Conservation (phyloP, 768 basidiomycete genomes). For the Suillus cothurnatus region DNA sequence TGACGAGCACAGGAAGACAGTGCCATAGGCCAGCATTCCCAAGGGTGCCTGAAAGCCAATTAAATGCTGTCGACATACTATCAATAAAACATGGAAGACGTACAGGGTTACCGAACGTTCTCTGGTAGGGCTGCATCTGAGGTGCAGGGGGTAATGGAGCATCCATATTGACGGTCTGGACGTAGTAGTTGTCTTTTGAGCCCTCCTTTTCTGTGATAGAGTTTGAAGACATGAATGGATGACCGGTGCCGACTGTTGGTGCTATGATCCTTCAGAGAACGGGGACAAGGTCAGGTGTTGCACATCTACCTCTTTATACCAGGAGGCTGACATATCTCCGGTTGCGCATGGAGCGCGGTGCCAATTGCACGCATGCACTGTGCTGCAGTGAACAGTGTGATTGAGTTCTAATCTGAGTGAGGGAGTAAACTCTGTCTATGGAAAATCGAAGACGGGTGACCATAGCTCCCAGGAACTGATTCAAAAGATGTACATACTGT, state of each 20-base stretch:
- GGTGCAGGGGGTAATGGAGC: conserved; percentile 15
- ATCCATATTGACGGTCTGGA: conserved; percentile 28
- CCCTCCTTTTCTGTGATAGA: conserved; percentile 25
- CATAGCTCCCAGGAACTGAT: conserved; percentile 14
- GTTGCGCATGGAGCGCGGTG: neutral
- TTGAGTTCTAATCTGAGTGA: conserved; percentile 5
- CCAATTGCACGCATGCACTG: conserved; percentile 3
- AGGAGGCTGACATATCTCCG: neutral
- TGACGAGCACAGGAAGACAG: conserved; percentile 33
- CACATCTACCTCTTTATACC: conserved; percentile 20
- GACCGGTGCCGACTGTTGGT: conserved; percentile 1
- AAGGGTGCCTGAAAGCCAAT: conserved; percentile 23
- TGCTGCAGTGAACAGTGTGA: conserved; percentile 5
- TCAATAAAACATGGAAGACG: conserved; percentile 1
- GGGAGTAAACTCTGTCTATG: conserved; percentile 8
- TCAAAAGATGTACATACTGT: neutral
- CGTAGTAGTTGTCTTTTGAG: conserved; percentile 26
- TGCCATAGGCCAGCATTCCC: conserved; percentile 32
- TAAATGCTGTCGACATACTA: neutral
- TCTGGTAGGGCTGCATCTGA: conserved; percentile 28
- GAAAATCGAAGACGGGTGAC: neutral
- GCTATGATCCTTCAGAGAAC: conserved; percentile 8
- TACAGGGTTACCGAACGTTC: conserved; percentile 29
- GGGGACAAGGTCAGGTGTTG: neutral
- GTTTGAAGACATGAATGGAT: conserved; percentile 21